Conservation (phyloP, 2,329 filamentous ascomycete species). For the Venturia nashicola region DNA sequence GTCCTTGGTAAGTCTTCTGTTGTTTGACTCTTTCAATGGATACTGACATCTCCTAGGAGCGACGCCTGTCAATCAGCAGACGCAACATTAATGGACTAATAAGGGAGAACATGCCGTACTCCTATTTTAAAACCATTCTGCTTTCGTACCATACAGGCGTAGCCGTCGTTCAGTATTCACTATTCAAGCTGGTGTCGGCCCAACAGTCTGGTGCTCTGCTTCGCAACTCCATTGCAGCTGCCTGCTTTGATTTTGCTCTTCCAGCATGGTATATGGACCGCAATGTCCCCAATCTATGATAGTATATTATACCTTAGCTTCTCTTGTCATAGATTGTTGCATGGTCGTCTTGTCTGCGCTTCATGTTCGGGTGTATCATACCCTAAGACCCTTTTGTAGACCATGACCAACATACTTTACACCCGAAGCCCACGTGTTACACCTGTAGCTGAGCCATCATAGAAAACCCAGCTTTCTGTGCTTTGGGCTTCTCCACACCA, state of each 20-base stretch:
- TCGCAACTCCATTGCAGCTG: too few species aligned
- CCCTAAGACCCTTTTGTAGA: neutral
- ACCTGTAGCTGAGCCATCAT: neutral
- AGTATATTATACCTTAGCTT: neutral
- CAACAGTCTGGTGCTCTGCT: neutral
- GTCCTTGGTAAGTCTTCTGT: conserved; percentile 37
- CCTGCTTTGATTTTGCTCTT: neutral
- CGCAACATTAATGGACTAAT: neutral
- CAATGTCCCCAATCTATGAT: neutral
- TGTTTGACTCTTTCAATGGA: neutral
- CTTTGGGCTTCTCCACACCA: too few species aligned
- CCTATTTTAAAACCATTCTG: neutral
- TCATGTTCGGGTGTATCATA: neutral
- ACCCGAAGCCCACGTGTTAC: neutral
- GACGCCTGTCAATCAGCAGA: conserved; percentile 1
- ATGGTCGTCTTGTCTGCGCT: neutral
- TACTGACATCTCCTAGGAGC: neutral
- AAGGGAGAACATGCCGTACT: neutral
- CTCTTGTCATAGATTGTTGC: neutral
- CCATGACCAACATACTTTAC: neutral
- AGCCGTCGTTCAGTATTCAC: neutral
- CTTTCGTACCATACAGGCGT: neutral
- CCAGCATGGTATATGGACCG: neutral
- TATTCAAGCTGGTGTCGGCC: neutral
- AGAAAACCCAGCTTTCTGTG: neutral